phyloP scores from a whole-genome alignment of 179 eudicot species.

The Vitellaria paradoxa region DNA sequence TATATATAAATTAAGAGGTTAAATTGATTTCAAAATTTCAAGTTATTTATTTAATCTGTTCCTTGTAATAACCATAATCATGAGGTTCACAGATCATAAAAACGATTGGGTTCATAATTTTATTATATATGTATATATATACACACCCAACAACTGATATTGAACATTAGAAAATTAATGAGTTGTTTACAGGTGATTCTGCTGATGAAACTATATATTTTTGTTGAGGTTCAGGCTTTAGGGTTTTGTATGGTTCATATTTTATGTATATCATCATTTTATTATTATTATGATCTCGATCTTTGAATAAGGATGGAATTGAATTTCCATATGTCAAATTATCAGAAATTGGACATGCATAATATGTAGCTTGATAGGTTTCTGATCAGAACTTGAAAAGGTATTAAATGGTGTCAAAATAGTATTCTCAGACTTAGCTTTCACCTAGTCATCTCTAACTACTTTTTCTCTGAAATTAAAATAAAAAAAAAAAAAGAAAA shows the following conservation, averaged over 20 bases:
- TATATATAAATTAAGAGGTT: no score
- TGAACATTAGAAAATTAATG: background rate
- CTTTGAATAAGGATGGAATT: no score
- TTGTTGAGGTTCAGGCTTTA: slow-evolving; percentile 1
- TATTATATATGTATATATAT: no score
- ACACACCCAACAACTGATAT: no score
- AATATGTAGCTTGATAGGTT: background rate
- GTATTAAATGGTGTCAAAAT: slow-evolving; percentile 1
- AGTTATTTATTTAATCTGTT: background rate
- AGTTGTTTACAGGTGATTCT: no score
- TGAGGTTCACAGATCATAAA: background rate
- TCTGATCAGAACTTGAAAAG: background rate
- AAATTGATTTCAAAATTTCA: background rate
- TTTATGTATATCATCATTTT: no score
- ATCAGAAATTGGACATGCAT: no score
- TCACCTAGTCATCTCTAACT: slow-evolving; percentile 14
- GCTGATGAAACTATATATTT: background rate
- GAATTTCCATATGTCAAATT: no score
- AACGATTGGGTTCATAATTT: background rate
- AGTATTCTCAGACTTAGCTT: slow-evolving; percentile 18
- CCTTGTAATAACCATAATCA: background rate
- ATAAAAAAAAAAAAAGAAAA: background rate
- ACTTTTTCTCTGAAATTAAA: background rate
- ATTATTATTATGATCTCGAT: no score
- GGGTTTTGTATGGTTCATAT: background rate